Base-by-base conservation (phyloP, 805 yeast species). In the Cyberlindnera petersonii region DNA sequence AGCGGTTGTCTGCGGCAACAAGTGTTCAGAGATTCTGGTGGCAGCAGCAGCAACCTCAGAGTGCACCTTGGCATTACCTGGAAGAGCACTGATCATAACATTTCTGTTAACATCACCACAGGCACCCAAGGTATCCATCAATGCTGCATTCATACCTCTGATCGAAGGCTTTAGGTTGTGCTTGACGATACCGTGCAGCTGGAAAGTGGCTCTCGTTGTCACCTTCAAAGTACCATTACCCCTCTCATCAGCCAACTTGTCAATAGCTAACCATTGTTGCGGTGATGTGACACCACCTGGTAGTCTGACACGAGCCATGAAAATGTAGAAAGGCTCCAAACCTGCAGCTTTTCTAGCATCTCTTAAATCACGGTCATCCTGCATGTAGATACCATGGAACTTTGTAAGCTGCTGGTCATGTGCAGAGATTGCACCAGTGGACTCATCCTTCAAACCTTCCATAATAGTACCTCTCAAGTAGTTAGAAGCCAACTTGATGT, bases 31-130 rank as follows among this genome's bases (percentile, higher is more conserved):
- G 47, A 91, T 78, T 22, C 65, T 63, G 26, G 75, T 59, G 23
- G 91, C 86, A 33, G 74, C 64, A 10, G 71, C 68, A 29, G 80
- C 73, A 48, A 91, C 74, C 65, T 89, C 89, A 23, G 66, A 64
- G 60, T 91, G 97, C 37, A 91, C 74, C 57, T 79, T 79, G 36
- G 88, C 85, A 58, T 87, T 87, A 22, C 74, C 75, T 14, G 97
- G 97, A 23, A 86, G 69, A n/a, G 96, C 95, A 43, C 91, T 76
- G 39, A 85, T 74, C 81, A 89, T 91, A 31, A 91, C 96, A 59
- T 91, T 91, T 75, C 98, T 83, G 68, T 86, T 86, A 31, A 91
- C 98, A 69, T 91, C 98, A 71, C 98, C 98, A 72, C 97, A 91
- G 1, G 98, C 98, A 44, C 95, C 98, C 43, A 91, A 74, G 8